A percentile compares a stretch with the other conserved stretches of the same genome.
Evolutionary conservation across 148 eudicot genomes (phyloP).

Genomic region (Rhododendron ferrugineum): DNA sequence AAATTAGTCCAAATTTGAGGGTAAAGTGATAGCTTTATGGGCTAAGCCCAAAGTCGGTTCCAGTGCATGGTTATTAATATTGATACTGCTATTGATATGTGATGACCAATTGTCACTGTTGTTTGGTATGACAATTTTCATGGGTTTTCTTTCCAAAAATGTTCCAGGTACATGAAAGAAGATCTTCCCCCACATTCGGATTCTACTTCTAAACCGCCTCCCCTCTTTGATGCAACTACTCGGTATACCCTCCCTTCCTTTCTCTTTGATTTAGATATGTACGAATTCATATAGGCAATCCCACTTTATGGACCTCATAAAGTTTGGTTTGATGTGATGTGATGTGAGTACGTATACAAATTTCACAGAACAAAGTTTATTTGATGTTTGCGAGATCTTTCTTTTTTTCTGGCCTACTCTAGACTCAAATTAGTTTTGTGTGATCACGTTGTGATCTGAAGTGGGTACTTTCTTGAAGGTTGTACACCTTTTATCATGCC

Average conservation of each 20-base stretch:
- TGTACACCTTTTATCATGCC: constrained; percentile 56
- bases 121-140: neutral
- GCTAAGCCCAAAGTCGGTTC: neutral
- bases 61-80: neutral
- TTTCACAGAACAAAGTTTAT: neutral
- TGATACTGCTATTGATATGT: neutral
- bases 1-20: neutral
- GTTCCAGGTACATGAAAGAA: constrained; percentile 23
- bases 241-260: constrained; percentile 21
- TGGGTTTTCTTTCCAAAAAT: constrained; percentile 7
- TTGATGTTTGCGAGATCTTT: neutral
- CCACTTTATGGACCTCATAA: neutral
- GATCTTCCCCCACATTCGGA: constrained; percentile 43
- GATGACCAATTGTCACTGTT: neutral
- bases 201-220: constrained; percentile 57
- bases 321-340: neutral
- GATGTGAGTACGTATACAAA: neutral
- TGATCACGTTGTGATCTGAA: neutral
- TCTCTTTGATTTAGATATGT: neutral
- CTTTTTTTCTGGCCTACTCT: neutral
- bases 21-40: neutral
- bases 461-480: constrained; percentile 26
- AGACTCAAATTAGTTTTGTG: neutral
- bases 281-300: neutral
- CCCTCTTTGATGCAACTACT: constrained; percentile 65